Conservation (phyloP, 352 stramenopile species). For the Pythium utonaiense region DNA sequence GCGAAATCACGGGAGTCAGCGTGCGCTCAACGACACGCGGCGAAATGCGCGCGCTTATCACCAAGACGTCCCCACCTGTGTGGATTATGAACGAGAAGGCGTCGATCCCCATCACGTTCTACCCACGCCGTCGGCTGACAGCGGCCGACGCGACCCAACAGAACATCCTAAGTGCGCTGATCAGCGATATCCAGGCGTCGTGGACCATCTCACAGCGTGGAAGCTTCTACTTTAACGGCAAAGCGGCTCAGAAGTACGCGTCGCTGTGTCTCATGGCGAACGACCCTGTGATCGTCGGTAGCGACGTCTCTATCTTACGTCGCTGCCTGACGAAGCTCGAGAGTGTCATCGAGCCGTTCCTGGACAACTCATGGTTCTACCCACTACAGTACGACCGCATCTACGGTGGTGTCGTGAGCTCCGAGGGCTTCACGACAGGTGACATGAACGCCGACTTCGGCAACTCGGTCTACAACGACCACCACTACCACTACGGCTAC, state of each 20-base stretch:
- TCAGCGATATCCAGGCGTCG: constrained; percentile 43
- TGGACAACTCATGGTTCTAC: constrained; percentile 64
- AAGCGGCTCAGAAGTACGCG: constrained; percentile 70
- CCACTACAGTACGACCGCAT: constrained; percentile 61
- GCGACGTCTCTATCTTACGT: constrained; percentile 46
- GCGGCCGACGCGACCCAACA: constrained; percentile 30
- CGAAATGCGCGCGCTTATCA: constrained; percentile 49
- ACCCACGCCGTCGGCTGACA: constrained; percentile 43
- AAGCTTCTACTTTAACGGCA: constrained; percentile 79
- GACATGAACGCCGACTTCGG: constrained; percentile 68
- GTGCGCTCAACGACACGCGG: constrained; percentile 53
- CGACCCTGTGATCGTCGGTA: constrained; percentile 56
- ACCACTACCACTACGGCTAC: constrained; percentile 79
- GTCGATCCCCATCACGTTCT: constrained; percentile 53
- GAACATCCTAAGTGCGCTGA: constrained; percentile 44
- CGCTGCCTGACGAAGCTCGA: constrained; percentile 67
- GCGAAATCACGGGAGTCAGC: constrained; percentile 29
- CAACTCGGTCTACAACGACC: constrained; percentile 76
- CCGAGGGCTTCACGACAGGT: constrained; percentile 44
- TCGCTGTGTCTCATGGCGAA: constrained; percentile 74
- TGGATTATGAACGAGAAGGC: constrained; percentile 49
- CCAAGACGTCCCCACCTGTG: constrained; percentile 29
- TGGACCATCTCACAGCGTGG: constrained; percentile 50
- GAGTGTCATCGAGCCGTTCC: constrained; percentile 41
- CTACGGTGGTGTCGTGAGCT: constrained; percentile 61